phyloP scores from a whole-genome alignment of 139 green algal genomes.

The Closterium sp. region DNA sequence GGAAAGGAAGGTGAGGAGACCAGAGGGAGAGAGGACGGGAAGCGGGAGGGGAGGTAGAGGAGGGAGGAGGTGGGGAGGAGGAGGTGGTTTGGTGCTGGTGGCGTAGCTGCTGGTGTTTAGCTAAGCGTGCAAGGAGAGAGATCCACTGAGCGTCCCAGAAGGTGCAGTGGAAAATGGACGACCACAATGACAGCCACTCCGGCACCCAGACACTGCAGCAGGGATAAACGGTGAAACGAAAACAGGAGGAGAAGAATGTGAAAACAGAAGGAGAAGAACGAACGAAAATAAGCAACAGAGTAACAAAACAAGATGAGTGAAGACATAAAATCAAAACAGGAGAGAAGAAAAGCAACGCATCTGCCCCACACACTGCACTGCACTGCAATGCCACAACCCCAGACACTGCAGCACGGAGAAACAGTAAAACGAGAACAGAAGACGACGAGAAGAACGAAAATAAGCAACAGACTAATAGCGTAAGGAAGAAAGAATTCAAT shows the following conservation, averaged over 20 bases:
- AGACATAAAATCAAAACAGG: too few relatives aligned
- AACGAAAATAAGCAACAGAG: too few relatives aligned
- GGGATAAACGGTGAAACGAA: background rate
- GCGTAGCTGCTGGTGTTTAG: slow-evolving; percentile 20
- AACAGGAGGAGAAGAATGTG: background rate
- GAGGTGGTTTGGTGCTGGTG: slow-evolving; percentile 24
- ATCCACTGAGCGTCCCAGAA: slow-evolving; percentile 39
- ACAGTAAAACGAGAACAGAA: too few relatives aligned
- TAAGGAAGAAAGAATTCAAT: too few relatives aligned
- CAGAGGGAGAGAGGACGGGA: background rate
- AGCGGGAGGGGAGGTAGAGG: background rate
- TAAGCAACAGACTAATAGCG: too few relatives aligned
- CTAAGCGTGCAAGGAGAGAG: slow-evolving; percentile 16
- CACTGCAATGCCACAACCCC: background rate
- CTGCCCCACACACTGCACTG: too few relatives aligned
- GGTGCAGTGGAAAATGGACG: slow-evolving; percentile 15
- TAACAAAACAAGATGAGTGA: too few relatives aligned
- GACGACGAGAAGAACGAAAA: too few relatives aligned
- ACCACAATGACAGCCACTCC: slow-evolving; percentile 36
- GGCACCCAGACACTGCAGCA: slow-evolving; percentile 24
- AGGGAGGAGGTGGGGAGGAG: slow-evolving; percentile 29
- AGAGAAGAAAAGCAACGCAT: too few relatives aligned
- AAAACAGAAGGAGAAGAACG: background rate
- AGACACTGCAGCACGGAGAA: too few relatives aligned
- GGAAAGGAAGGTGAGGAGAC: background rate